Evolutionary conservation across 2,329 filamentous ascomycete genomes (phyloP), one percentile per base, ranked within the genome.

Genomic region (Fusarium brevicatenulatum): DNA sequence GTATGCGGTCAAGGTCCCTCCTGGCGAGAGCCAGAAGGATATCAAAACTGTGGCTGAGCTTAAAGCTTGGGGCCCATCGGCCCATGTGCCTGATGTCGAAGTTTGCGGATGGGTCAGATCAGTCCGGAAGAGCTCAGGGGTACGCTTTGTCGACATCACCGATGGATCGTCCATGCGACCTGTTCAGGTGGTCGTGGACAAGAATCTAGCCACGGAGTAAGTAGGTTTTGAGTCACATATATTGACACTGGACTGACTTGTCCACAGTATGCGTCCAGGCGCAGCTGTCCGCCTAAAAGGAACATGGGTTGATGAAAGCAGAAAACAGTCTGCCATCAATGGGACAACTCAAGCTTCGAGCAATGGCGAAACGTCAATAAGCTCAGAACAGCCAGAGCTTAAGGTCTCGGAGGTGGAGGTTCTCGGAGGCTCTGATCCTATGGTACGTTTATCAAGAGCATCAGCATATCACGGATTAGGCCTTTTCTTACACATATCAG

Each of bases 141-240:
- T 92, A 67, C 91, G 92, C 9, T 98, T 99, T 83, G 92, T 95
- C 58, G 90, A 94, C 67, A 86, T 98, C 58, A 92, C 92, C 16
- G 96, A 99, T 85, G 96, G 96, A 49, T 97, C 95, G 18, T 94
- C 93, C 46, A 86, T 93, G 74, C 86, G 91, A 70, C 86, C 93
- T 34, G 82, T 98, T 62, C 96, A 99, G 84, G 94, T 92, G 50
- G 90, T 97, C 52, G 84, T 97, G 75, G 90, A 90, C 61, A 91
- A 93, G 72, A 86, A 88, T 52, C 87, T 94, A 79, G 91, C 92
- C 74, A 86, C 91, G 82, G 89, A 91, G 94, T 97, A 87, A 80
- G 91, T 80, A 63, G 77, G 71, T 70, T 52, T 36, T 55, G 59
- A 47, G 46, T 32, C 23, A 46, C 28, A 52, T 23, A 53, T 59